These are phyloP conservation scores for Macadamia tetraphylla DNA, from an alignment of 164 flowering plant species.

Conservation along the genomic window DNA sequence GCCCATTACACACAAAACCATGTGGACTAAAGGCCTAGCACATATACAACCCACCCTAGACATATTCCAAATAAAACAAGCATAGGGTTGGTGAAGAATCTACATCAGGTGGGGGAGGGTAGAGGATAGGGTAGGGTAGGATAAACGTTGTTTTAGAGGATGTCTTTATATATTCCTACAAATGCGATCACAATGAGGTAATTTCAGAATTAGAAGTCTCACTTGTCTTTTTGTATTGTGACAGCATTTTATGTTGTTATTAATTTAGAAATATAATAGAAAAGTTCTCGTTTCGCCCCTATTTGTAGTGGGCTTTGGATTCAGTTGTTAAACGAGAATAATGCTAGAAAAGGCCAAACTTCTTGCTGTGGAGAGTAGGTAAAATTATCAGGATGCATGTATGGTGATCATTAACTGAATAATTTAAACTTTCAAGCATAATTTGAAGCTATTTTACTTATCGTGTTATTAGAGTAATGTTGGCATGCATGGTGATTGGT, in stretches of 20 bases:
- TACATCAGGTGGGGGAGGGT: too few species aligned
- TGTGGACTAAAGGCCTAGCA: too few species aligned
- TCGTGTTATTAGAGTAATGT: not conserved
- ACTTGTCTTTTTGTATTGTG: not conserved
- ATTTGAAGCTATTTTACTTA: too few species aligned
- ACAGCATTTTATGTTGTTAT: not conserved
- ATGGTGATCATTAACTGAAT: constrained; percentile 36
- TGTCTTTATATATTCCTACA: constrained; percentile 58
- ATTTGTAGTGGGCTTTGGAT: constrained; percentile 64
- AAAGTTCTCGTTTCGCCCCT: constrained; percentile 1
- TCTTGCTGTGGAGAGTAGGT: constrained; percentile 91
- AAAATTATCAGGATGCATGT: constrained; percentile 77
- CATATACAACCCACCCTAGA: too few species aligned
- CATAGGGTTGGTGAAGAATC: too few species aligned
- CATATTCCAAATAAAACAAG: too few species aligned
- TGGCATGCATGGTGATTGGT: not conserved
- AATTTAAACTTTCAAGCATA: not conserved
- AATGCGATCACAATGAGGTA: constrained; percentile 70
- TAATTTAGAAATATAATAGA: constrained; percentile 3
- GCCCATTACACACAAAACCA: too few species aligned
- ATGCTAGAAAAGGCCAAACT: constrained; percentile 88
- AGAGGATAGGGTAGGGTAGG: too few species aligned
- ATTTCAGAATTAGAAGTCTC: not conserved
- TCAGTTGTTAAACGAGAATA: constrained; percentile 72
- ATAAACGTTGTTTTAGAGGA: constrained; percentile 66